Conservation (phyloP, 164 flowering plant species). For the Liquidambar formosana region DNA sequence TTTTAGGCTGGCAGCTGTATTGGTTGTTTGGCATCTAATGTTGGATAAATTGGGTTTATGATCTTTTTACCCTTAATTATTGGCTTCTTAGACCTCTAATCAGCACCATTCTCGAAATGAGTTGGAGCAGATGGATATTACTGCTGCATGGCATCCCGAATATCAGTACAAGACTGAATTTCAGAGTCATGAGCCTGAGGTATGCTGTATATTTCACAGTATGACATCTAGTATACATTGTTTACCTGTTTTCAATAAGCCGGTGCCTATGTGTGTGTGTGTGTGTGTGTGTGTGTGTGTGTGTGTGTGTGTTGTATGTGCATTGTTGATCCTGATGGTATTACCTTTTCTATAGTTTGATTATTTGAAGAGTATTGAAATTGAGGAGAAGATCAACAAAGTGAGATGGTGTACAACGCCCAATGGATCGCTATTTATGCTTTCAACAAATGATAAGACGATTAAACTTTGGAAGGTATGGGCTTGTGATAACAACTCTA, state of each 20-base stretch:
- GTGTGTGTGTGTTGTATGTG: slow-evolving; percentile 4
- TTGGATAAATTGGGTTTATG: slow-evolving; percentile 10
- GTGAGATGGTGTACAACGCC: slow-evolving; percentile 61
- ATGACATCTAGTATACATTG: neutral
- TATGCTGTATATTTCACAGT: slow-evolving; percentile 16
- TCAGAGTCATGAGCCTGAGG: slow-evolving; percentile 90
- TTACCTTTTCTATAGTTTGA: slow-evolving; percentile 56
- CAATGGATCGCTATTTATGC: slow-evolving; percentile 51
- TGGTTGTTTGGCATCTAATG: slow-evolving; percentile 11
- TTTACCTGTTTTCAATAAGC: neutral
- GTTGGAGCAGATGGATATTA: slow-evolving; percentile 53
- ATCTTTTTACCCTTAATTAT: slow-evolving; percentile 9
- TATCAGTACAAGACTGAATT: slow-evolving; percentile 70
- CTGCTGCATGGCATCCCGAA: slow-evolving; percentile 35
- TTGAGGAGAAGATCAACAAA: slow-evolving; percentile 80
- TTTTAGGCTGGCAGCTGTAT: slow-evolving; percentile 9
- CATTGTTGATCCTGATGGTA: slow-evolving; percentile 13
- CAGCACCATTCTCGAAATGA: slow-evolving; percentile 36
- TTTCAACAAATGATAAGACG: slow-evolving; percentile 76
- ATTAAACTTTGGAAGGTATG: slow-evolving; percentile 83
- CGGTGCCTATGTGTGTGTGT: slow-evolving; percentile 1
- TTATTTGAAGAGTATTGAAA: slow-evolving; percentile 78
- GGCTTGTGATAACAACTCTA: neutral
- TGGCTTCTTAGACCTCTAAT: slow-evolving; percentile 25
- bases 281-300: no score